Conservation (phyloP, 768 basidiomycete genomes). For the Podaxis sp. region DNA sequence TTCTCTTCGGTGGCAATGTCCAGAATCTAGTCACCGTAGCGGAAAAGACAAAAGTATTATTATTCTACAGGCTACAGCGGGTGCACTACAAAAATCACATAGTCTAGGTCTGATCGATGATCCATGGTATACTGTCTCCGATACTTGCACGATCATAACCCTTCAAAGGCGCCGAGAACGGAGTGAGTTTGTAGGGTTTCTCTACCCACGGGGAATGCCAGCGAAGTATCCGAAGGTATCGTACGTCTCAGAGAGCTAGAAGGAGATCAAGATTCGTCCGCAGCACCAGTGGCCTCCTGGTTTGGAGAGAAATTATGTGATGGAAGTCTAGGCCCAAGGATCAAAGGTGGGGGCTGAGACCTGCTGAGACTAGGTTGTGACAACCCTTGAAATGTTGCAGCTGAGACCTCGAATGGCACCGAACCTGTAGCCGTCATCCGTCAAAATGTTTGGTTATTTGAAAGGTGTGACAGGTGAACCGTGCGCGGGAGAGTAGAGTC, state of each 20-base stretch:
- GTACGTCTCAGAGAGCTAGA: background rate
- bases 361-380: no score
- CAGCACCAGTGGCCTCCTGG: background rate
- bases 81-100: background rate
- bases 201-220: background rate
- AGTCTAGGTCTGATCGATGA: background rate
- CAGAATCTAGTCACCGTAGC: background rate
- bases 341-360: background rate
- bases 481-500: background rate
- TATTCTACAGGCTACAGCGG: background rate
- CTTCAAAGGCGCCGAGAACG: background rate
- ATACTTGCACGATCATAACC: no score
- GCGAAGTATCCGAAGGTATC: background rate
- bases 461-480: background rate
- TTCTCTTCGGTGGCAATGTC: background rate
- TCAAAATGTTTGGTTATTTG: background rate
- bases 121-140: no score
- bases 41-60: background rate
- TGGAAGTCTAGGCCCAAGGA: background rate
- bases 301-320: background rate
- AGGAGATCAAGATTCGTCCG: background rate
- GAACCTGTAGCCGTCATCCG: background rate
- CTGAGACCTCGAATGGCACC: no score
- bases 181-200: background rate
- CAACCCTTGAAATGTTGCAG: no score